Conservation (phyloP, 1,284 basidiomycete genomes). For the Naganishia liquefaciens region DNA sequence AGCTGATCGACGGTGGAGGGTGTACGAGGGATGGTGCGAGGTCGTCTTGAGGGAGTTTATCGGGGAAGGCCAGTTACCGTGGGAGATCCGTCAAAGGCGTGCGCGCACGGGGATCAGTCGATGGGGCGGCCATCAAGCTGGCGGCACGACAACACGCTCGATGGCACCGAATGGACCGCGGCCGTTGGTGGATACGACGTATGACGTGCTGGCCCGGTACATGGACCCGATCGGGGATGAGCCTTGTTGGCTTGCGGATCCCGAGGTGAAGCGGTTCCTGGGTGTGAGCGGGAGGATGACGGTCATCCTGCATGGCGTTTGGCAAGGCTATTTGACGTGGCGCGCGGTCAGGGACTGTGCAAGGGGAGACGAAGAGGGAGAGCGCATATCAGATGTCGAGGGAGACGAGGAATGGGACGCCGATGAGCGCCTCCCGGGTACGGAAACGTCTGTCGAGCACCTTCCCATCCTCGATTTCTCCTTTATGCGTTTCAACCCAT, state of each 20-base stretch:
- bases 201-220: slow-evolving; percentile 1
- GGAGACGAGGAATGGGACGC: background rate
- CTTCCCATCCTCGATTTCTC: slow-evolving; percentile 17
- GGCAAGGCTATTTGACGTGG: slow-evolving; percentile 5
- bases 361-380: background rate
- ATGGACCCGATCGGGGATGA: slow-evolving; percentile 4
- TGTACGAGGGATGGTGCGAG: slow-evolving; percentile 20
- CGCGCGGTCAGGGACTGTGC: slow-evolving; percentile 7
- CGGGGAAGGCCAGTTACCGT: slow-evolving; percentile 15
- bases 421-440: background rate
- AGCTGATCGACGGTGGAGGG: slow-evolving; percentile 6
- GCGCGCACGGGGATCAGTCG: background rate
- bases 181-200: background rate
- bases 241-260: background rate
- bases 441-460: background rate
- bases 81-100: background rate
- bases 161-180: background rate
- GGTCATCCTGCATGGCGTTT: slow-evolving; percentile 21
- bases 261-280: slow-evolving; percentile 8
- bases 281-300: background rate
- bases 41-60: slow-evolving; percentile 2
- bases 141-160: too few species aligned
- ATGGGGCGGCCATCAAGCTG: too few species aligned
- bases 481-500: background rate
- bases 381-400: background rate